phyloP scores from a whole-genome alignment of 495 filamentous ascomycete genomes.

The Alectoria sarmentosa region DNA sequence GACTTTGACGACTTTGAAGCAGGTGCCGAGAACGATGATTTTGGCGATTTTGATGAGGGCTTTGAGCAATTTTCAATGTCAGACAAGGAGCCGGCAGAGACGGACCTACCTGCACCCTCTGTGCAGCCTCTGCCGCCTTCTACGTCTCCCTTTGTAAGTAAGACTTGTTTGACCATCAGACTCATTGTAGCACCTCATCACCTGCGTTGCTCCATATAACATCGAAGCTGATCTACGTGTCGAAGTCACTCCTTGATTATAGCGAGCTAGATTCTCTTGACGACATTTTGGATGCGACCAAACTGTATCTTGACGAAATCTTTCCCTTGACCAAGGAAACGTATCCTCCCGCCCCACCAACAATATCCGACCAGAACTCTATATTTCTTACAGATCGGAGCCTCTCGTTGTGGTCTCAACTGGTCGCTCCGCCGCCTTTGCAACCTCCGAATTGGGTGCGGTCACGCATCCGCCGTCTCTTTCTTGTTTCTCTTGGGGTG shows the following conservation, averaged over 20 bases:
- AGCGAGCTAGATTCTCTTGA: conserved; percentile 48
- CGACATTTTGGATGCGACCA: conserved; percentile 39
- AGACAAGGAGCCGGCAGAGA: conserved; percentile 39
- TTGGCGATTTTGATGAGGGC: conserved; percentile 86
- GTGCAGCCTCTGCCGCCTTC: conserved; percentile 37
- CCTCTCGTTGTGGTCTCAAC: conserved; percentile 90
- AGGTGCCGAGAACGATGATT: conserved; percentile 60
- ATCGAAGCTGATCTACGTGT: conserved; percentile 16
- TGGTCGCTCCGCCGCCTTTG: conserved; percentile 87
- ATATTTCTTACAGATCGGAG: conserved; percentile 56
- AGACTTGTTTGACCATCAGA: not conserved
- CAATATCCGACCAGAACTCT: conserved; percentile 31
- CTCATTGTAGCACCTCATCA: not conserved
- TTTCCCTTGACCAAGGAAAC: conserved; percentile 45
- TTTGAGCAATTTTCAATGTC: conserved; percentile 52
- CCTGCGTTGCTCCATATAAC: not conserved
- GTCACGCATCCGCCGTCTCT: conserved; percentile 89
- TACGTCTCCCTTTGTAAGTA: conserved; percentile 44
- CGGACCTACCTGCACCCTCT: conserved; percentile 36
- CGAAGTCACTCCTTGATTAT: conserved; percentile 67
- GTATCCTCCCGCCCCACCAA: conserved; percentile 33
- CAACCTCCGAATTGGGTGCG: conserved; percentile 98
- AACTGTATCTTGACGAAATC: conserved; percentile 47
- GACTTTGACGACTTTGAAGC: conserved; percentile 98
- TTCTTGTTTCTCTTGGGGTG: conserved; percentile 92